phyloP scores from a whole-genome alignment of 2,329 filamentous ascomycete genomes.

The Colletotrichum spinosum region DNA sequence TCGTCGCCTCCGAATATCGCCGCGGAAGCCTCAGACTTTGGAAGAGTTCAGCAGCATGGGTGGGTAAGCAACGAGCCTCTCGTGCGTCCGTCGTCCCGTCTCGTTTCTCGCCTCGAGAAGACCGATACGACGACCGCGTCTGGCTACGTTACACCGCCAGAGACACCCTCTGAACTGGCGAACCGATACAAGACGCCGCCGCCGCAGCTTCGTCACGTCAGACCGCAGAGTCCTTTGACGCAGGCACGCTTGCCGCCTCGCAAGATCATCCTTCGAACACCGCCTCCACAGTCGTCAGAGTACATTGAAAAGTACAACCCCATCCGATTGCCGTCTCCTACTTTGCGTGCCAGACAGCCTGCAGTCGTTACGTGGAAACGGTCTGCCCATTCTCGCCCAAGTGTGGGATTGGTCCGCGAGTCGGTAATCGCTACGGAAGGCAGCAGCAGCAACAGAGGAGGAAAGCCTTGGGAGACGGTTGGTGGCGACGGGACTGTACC shows the following conservation, averaged over 20 bases:
- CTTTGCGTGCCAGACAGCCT: slow-evolving; percentile 2
- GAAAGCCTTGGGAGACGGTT: not conserved
- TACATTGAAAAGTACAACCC: slow-evolving; percentile 49
- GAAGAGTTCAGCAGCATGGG: slow-evolving; percentile 39
- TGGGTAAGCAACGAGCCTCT: slow-evolving; percentile 53
- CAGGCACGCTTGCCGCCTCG: not conserved
- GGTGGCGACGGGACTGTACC: slow-evolving; percentile 31
- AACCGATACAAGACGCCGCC: slow-evolving; percentile 13
- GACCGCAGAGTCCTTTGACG: slow-evolving; percentile 18
- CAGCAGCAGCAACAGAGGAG: not conserved
- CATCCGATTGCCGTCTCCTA: slow-evolving; percentile 35
- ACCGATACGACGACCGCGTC: slow-evolving; percentile 41
- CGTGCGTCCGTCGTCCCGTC: slow-evolving; percentile 51
- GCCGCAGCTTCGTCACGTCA: slow-evolving; percentile 20
- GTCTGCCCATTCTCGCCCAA: slow-evolving; percentile 3
- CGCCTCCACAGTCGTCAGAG: slow-evolving; percentile 46
- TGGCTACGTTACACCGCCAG: slow-evolving; percentile 46
- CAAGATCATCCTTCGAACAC: slow-evolving; percentile 13
- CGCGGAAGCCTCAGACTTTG: slow-evolving; percentile 4
- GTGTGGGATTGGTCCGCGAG: not conserved
- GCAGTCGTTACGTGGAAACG: slow-evolving; percentile 16
- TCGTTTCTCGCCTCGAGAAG: slow-evolving; percentile 39
- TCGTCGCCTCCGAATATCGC: not conserved
- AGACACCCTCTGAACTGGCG: slow-evolving; percentile 40
- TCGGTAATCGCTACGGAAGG: not conserved